Conservation (phyloP, 2,329 filamentous ascomycete genomes). For the Paraphoma chrysanthemicola region DNA sequence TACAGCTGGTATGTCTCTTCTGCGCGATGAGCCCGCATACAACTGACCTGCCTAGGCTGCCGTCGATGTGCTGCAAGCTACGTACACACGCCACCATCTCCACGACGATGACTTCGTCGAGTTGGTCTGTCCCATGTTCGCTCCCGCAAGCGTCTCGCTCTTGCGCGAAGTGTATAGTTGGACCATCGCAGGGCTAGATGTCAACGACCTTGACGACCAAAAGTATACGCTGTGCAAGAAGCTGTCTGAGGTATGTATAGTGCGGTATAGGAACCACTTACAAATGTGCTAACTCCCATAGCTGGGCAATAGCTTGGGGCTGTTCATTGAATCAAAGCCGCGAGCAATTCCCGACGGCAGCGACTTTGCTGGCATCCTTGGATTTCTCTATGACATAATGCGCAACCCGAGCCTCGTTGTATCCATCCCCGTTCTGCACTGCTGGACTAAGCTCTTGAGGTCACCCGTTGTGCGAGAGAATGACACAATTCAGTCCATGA, state of each 20-base stretch:
- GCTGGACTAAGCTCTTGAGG: conserved; percentile 83
- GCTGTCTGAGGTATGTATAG: conserved; percentile 76
- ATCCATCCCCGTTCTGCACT: conserved; percentile 89
- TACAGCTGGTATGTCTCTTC: conserved; percentile 40
- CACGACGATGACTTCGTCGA: conserved; percentile 78
- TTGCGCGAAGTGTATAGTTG: conserved; percentile 79
- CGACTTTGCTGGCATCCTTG: conserved; percentile 77
- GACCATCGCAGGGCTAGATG: conserved; percentile 78
- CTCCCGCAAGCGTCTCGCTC: conserved; percentile 72
- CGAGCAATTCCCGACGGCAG: conserved; percentile 68
- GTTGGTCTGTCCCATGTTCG: conserved; percentile 81
- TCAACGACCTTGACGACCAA: conserved; percentile 85
- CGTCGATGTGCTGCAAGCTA: conserved; percentile 80
- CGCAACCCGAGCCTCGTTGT: conserved; percentile 88
- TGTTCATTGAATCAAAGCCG: conserved; percentile 82
- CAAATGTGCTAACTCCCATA: conserved; percentile 43
- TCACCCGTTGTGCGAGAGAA: conserved; percentile 73
- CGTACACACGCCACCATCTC: conserved; percentile 78
- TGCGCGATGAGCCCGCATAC: background rate
- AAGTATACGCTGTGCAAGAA: conserved; percentile 94
- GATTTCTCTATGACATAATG: conserved; percentile 78
- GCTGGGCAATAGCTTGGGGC: conserved; percentile 85
- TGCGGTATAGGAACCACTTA: too few relatives aligned
- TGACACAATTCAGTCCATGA: conserved; percentile 65
- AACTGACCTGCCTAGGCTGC: conserved; percentile 55